These are phyloP conservation scores for Meripilus lineatus DNA, from an alignment of 1,284 basidiomycete species.

Conservation along the genomic window DNA sequence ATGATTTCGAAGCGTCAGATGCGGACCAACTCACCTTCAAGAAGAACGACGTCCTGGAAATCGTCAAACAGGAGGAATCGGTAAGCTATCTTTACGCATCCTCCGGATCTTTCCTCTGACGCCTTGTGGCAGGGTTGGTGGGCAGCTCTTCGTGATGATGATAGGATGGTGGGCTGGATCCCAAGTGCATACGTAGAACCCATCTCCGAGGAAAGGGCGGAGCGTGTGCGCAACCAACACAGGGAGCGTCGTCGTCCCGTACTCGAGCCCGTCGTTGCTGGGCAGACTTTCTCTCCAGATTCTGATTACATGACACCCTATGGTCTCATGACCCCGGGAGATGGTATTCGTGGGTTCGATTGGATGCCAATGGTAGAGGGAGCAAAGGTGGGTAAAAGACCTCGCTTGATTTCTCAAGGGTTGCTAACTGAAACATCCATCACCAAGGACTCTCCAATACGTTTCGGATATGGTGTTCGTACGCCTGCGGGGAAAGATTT, in stretches of 20 bases:
- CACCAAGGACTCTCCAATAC: neutral
- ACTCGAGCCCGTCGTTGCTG: conserved; percentile 4
- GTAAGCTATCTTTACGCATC: conserved; percentile 15
- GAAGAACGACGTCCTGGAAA: conserved; percentile 60
- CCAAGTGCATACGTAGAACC: conserved; percentile 37
- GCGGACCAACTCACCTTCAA: conserved; percentile 55
- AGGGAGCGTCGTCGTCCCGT: neutral
- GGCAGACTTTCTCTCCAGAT: neutral
- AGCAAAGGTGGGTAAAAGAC: conserved; percentile 14
- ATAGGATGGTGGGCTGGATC: conserved; percentile 63
- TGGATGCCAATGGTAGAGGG: conserved; percentile 18
- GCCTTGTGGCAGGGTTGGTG: conserved; percentile 53
- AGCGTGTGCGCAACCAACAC: conserved; percentile 25
- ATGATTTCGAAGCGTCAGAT: conserved; percentile 62
- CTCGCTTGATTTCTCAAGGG: neutral
- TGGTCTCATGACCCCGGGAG: conserved; percentile 10
- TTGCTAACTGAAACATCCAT: too few species aligned
- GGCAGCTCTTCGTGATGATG: conserved; percentile 60
- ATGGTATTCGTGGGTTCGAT: conserved; percentile 16
- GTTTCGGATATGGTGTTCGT: too few species aligned
- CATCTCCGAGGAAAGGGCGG: conserved; percentile 24
- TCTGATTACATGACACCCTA: conserved; percentile 3
- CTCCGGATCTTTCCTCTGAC: neutral
- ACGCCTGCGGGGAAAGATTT: neutral
- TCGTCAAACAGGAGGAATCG: conserved; percentile 62